These are phyloP conservation scores for Acacia confusa DNA, from an alignment of 306 rosid genomes.

Conservation along the genomic window DNA sequence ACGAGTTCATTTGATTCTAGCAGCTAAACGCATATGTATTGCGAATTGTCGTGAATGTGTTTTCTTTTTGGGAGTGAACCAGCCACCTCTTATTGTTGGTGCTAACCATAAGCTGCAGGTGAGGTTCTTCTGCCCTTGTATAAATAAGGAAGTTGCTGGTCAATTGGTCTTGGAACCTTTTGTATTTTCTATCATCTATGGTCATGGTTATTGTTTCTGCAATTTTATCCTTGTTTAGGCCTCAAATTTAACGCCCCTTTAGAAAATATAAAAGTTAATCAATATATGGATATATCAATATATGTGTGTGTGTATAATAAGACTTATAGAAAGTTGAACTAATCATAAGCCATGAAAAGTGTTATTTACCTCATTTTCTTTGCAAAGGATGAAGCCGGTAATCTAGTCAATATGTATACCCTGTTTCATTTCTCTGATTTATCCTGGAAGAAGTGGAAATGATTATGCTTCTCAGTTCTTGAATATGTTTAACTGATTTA, in stretches of 20 bases:
- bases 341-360: not conserved
- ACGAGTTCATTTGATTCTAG: constrained; percentile 93
- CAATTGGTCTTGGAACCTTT: not conserved
- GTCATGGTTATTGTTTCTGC: not conserved
- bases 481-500: constrained; percentile 4
- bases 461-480: constrained; percentile 17
- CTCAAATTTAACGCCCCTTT: constrained; percentile 6
- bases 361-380: not conserved
- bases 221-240: constrained; percentile 3
- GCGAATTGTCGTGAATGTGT: constrained; percentile 92
- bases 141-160: constrained; percentile 26
- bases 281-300: too few relatives aligned
- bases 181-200: constrained; percentile 16
- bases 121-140: constrained; percentile 27
- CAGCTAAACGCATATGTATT: constrained; percentile 86
- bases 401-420: not conserved
- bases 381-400: not conserved
- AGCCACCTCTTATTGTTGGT: constrained; percentile 71
- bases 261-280: not conserved
- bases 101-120: constrained; percentile 92
- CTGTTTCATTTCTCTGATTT: constrained; percentile 9
- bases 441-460: not conserved
- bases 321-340: not conserved
- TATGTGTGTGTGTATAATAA: not conserved
- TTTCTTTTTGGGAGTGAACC: constrained; percentile 75